Percentiles rank a stretch among this genome's conserved stretches.
phyloP scores from a whole-genome alignment of 1,139 yeast species.

The Hyphopichia wangnamkhiaoensis region DNA sequence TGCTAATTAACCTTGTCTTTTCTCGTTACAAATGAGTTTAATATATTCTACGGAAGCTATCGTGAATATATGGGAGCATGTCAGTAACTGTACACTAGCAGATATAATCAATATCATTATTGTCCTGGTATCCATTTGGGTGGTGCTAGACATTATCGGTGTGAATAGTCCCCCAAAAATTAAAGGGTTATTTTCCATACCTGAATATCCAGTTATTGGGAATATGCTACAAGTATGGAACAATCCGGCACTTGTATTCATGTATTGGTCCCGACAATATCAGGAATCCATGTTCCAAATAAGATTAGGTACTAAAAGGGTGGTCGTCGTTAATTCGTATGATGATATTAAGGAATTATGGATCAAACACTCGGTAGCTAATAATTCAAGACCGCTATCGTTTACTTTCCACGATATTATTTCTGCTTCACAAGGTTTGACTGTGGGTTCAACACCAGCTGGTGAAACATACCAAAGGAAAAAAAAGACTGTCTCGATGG shows the following conservation, averaged over 20 bases:
- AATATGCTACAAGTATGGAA: slow-evolving; percentile 46
- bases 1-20: too few species aligned
- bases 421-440: slow-evolving; percentile 62
- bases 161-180: slow-evolving; percentile 26
- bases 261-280: slow-evolving; percentile 46
- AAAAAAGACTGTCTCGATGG: slow-evolving; percentile 55
- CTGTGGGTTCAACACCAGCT: slow-evolving; percentile 78
- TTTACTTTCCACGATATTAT: slow-evolving; percentile 71
- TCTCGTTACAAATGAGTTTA: too few species aligned
- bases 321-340: slow-evolving; percentile 66
- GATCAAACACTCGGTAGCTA: slow-evolving; percentile 52
- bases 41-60: too few species aligned
- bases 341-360: slow-evolving; percentile 56
- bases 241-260: slow-evolving; percentile 54
- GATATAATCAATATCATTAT: background rate
- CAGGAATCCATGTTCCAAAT: slow-evolving; percentile 58
- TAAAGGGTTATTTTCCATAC: slow-evolving; percentile 40
- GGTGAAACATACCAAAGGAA: slow-evolving; percentile 53
- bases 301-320: slow-evolving; percentile 55
- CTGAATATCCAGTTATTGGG: slow-evolving; percentile 57
- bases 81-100: too few species aligned
- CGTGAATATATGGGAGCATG: too few species aligned
- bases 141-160: slow-evolving; percentile 16
- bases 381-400: slow-evolving; percentile 66
- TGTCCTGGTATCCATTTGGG: slow-evolving; percentile 4